These are phyloP conservation scores for Tricholoma matsutake DNA, from an alignment of 768 basidiomycete genomes.

Conservation along the genomic window DNA sequence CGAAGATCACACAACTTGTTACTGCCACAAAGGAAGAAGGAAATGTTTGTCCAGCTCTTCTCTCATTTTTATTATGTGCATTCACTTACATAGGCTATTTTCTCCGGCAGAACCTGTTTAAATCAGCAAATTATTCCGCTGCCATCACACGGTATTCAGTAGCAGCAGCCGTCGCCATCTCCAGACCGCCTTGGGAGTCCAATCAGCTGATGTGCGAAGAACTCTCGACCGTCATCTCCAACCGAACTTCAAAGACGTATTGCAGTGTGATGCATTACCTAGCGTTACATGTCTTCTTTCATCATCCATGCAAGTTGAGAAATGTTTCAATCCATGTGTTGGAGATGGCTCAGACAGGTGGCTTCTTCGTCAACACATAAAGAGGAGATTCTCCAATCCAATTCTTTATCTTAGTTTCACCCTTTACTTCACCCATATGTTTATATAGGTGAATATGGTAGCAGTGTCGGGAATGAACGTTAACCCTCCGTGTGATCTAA, in stretches of 20 bases:
- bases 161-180: slow-evolving; percentile 71
- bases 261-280: too few species aligned
- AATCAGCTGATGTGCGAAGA: slow-evolving; percentile 84
- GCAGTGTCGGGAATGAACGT: too few species aligned
- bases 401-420: slow-evolving; percentile 9
- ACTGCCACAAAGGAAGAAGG: slow-evolving; percentile 89
- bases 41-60: slow-evolving; percentile 58
- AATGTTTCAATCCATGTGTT: too few species aligned
- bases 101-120: slow-evolving; percentile 65
- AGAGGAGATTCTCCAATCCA: not conserved
- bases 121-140: slow-evolving; percentile 59
- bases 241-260: too few species aligned
- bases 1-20: slow-evolving; percentile 72
- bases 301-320: too few species aligned
- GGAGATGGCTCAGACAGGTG: too few species aligned
- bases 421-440: slow-evolving; percentile 17
- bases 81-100: slow-evolving; percentile 23
- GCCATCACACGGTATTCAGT: slow-evolving; percentile 80
- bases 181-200: slow-evolving; percentile 89
- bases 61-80: slow-evolving; percentile 5
- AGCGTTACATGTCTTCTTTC: too few species aligned
- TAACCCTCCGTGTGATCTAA: not conserved
- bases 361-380: not conserved
- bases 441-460: too few species aligned
- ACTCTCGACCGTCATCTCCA: slow-evolving; percentile 84